Evolutionary conservation across 768 basidiomycete species (phyloP), one percentile per base, ranked within the genome.

Genomic region (Naganishia kalamii): DNA sequence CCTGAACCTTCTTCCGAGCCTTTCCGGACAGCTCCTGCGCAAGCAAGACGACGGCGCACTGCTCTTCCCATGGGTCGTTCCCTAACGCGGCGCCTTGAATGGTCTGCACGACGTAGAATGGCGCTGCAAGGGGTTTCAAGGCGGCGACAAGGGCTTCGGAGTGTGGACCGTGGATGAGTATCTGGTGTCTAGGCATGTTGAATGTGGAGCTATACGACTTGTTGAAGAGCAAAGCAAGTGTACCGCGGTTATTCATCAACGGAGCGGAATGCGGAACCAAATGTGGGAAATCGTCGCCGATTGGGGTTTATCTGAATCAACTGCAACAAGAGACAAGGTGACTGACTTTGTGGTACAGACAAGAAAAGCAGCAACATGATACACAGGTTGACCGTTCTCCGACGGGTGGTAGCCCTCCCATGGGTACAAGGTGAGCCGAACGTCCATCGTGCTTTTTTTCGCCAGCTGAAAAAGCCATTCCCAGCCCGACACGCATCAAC

Each of bases 401-500:
- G n/a, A n/a, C n/a, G n/a, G n/a, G 27, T 47, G 13, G 41, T 29
- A 11, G 41, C 41, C 46, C 41, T 32, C 23, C 43, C 32, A 13
- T 43, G 17, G 33, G 30, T 43, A 5, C 60, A 44, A 15, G 43
- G 25, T 46, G 11, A 21, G 43, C 21, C 33, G 1, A 17, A 49
- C 27, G 3, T 25, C 19, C 27, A 49, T 29, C 3, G 27, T 13
- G 23, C 27, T 49, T 8, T 13, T 30, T 49, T 4, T 49, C 48
- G 27, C 7, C n/a, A n/a, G n/a, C n/a, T n/a, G n/a, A n/a, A n/a
- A n/a, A n/a, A n/a, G n/a, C n/a, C n/a, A n/a, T n/a, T n/a, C 13
- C 59, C 63, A 59, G 66, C 71, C 41, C 68, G 75, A 17, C 68
- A 71, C 62, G 90, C 87, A 33, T 82, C 90, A 57, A 86, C 88